Percentiles rank a stretch among this genome's conserved stretches.
Evolutionary conservation across 352 stramenopile genomes (phyloP).

Genomic region (Halophytophthora polymorphica): DNA sequence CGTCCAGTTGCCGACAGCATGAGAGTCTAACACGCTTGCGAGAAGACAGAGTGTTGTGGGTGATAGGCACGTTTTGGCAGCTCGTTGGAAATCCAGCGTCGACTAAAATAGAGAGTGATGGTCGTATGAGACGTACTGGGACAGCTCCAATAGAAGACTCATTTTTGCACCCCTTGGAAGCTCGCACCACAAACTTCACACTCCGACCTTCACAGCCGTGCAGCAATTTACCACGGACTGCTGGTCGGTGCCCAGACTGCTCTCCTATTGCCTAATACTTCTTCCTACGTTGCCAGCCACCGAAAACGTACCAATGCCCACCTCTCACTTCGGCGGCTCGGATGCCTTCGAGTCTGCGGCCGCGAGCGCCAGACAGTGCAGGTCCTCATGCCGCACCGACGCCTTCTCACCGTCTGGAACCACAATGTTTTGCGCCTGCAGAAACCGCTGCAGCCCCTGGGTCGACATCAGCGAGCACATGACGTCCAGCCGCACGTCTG

Average conservation of each 20-base stretch:
- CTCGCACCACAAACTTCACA: neutral
- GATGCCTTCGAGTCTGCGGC: conserved; percentile 14
- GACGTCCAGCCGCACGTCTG: conserved; percentile 60
- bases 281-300: too few species aligned
- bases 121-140: neutral
- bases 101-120: neutral
- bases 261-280: too few species aligned
- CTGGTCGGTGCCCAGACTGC: too few species aligned
- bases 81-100: neutral
- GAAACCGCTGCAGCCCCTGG: conserved; percentile 56
- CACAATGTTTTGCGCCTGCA: conserved; percentile 56
- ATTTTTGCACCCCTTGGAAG: too few species aligned
- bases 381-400: conserved; percentile 46
- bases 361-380: conserved; percentile 73
- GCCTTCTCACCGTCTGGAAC: conserved; percentile 26
- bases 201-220: neutral
- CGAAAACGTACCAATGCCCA: too few species aligned
- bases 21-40: too few species aligned
- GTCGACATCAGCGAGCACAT: conserved; percentile 83
- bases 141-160: neutral
- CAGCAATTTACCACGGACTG: neutral
- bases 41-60: neutral
- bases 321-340: conserved; percentile 10
- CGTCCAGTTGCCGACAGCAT: too few species aligned
- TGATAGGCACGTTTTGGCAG: neutral